Conservation (phyloP, 2,329 filamentous ascomycete species). For the Lachnellula arida region DNA sequence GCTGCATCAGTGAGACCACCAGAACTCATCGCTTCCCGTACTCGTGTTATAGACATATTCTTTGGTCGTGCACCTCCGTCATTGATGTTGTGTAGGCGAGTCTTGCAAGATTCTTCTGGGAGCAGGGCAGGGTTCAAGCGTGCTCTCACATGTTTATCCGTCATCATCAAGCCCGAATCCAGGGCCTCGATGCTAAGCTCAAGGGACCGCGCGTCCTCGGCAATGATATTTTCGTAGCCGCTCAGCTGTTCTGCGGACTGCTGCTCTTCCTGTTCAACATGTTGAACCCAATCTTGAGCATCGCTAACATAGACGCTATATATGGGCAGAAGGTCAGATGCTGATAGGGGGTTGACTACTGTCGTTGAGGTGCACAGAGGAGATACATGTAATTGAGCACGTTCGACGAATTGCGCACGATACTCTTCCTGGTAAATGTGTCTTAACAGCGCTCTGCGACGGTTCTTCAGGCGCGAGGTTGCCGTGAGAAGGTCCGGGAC, state of each 20-base stretch:
- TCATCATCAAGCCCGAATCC: neutral
- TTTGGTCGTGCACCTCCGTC: constrained; percentile 1
- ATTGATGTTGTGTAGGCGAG: constrained; percentile 5
- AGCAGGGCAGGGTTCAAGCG: neutral
- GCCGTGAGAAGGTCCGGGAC: neutral
- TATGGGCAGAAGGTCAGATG: neutral
- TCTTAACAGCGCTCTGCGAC: constrained; percentile 1
- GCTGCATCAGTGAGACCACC: constrained; percentile 1
- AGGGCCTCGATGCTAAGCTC: neutral
- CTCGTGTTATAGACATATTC: constrained; percentile 46
- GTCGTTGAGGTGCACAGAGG: no score
- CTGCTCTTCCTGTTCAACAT: constrained; percentile 1
- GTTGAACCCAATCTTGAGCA: constrained; percentile 1
- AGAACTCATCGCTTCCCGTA: constrained; percentile 7
- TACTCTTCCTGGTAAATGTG: constrained; percentile 6
- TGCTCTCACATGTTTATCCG: neutral
- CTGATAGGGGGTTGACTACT: neutral
- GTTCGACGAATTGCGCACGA: neutral
- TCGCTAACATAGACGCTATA: neutral
- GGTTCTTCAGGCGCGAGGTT: constrained; percentile 5
- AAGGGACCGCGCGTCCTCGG: neutral
- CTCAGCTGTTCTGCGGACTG: neutral
- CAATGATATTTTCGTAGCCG: neutral
- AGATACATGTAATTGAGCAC: neutral
- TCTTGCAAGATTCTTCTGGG: neutral